Base-by-base conservation (phyloP, 2,329 filamentous ascomycete genomes). In the Ophiostoma novo-ulmi region DNA sequence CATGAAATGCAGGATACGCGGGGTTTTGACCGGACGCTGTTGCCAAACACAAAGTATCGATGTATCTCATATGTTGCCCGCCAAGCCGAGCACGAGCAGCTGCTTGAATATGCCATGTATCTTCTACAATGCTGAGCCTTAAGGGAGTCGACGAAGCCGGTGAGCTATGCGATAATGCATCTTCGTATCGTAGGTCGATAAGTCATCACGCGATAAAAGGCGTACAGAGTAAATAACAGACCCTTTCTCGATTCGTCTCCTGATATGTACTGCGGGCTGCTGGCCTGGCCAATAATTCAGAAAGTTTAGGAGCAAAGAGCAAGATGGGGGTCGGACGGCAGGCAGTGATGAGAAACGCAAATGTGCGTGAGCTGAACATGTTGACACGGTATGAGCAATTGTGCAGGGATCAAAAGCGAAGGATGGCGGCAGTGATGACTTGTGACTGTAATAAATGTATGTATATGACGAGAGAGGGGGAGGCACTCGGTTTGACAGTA, bases 311-410 rank as follows among this genome's bases (percentile, higher is more conserved):
- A 58, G 52, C 52, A 58, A 58, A 5, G 52, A 17, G 6, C 17
- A 8, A 58, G 52, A 22, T 58, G 44, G 58, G 26, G 58, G 26
- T 36, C 4, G 58, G 58, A 61, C 26, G 58, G 58, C 26, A 61
- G n/a, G 26, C 58, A 63, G 26, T 7, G 26, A 58, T 35, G 26
- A 52, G 13, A 63, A 17, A 63, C 10, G 58, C 22, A 20, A 11
- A 61, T 13, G 55, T 61, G 55, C 55, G 52, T 10, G 52, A 63
- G 58, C 58, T 63, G 58, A 61, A 61, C 26, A 63, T 63, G 58
- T 63, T 17, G 58, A 31, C 26, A 31, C 11, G 58, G 22, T 36
- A 31, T 13, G 58, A 35, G 58, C 26, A 26, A 63, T 13, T 35
- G 26, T 31, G 58, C 58, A 63, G 58, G 58, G 58, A 35, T 63